These are phyloP conservation scores for Bassia scoparia DNA, from an alignment of 148 eudicot species.

Conservation along the genomic window DNA sequence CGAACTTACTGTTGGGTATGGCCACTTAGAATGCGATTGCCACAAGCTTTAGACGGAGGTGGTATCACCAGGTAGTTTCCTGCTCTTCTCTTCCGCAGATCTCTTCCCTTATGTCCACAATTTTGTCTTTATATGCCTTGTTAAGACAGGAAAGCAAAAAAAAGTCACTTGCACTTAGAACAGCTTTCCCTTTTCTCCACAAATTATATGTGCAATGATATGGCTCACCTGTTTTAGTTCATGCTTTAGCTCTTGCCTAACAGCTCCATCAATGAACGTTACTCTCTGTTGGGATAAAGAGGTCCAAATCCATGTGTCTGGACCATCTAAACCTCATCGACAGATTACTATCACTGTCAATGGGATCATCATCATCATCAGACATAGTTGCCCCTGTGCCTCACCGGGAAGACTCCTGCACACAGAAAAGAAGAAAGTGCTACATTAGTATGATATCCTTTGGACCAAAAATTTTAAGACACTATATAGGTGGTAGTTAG, in stretches of 20 bases:
- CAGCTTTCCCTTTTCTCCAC: background rate
- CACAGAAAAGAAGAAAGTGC: slow-evolving; percentile 1
- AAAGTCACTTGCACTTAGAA: slow-evolving; percentile 14
- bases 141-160: background rate
- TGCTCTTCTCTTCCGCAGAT: slow-evolving; percentile 91
- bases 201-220: background rate
- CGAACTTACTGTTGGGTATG: slow-evolving; percentile 84
- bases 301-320: slow-evolving; percentile 85
- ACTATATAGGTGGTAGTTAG: no score
- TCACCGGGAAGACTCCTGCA: slow-evolving; percentile 81
- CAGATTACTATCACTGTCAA: slow-evolving; percentile 60
- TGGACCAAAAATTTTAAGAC: no score
- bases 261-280: slow-evolving; percentile 90
- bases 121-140: slow-evolving; percentile 92
- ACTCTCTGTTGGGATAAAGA: slow-evolving; percentile 74
- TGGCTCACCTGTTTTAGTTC: slow-evolving; percentile 62
- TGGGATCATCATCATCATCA: slow-evolving; percentile 83
- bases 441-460: slow-evolving; percentile 3
- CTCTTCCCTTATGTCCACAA: slow-evolving; percentile 90
- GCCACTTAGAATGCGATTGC: slow-evolving; percentile 97
- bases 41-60: slow-evolving; percentile 93
- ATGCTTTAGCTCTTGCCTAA: slow-evolving; percentile 80
- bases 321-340: slow-evolving; percentile 65
- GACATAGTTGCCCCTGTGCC: slow-evolving; percentile 98
- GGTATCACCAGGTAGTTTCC: slow-evolving; percentile 94